phyloP scores from a whole-genome alignment of 2,329 filamentous ascomycete species.

The Ophiocordyceps camponoti-leonardi region DNA sequence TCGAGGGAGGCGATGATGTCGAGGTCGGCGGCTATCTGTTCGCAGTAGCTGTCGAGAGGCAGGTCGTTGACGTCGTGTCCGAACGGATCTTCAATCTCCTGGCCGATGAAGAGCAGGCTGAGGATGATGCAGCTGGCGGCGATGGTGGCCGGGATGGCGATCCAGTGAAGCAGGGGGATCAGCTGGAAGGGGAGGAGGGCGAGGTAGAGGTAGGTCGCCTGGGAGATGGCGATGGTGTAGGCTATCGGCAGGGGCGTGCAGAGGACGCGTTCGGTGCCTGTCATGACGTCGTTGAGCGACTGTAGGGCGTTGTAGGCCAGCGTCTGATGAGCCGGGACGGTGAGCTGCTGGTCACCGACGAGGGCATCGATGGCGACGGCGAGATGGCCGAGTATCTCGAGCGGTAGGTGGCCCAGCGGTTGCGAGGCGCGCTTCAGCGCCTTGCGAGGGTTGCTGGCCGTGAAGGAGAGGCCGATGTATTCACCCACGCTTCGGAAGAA shows the following conservation, averaged over 20 bases:
- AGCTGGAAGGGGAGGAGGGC: constrained; percentile 71
- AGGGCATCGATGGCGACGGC: constrained; percentile 47
- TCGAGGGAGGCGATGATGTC: constrained; percentile 49
- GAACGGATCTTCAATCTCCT: constrained; percentile 75
- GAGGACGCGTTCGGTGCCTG: constrained; percentile 59
- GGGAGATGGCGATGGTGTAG: constrained; percentile 69
- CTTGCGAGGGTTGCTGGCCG: constrained; percentile 63
- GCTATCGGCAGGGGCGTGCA: constrained; percentile 70
- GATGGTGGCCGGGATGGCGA: constrained; percentile 62
- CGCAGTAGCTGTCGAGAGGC: constrained; percentile 59
- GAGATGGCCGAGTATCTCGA: constrained; percentile 64
- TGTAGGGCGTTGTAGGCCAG: constrained; percentile 42
- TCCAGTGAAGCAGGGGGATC: constrained; percentile 43
- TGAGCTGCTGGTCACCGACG: constrained; percentile 35
- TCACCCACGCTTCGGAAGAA: constrained; percentile 50
- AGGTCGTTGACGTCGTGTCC: constrained; percentile 72
- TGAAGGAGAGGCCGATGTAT: constrained; percentile 61
- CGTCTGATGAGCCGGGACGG: constrained; percentile 40
- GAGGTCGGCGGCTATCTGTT: constrained; percentile 55
- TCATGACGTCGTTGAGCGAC: constrained; percentile 53
- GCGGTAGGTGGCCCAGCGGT: constrained; percentile 66
- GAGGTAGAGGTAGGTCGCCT: constrained; percentile 77
- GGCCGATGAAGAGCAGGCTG: constrained; percentile 55
- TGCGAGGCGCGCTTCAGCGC: constrained; percentile 53
- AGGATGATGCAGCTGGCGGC: constrained; percentile 68